Base-by-base conservation (phyloP, 78 protist genomes). In the Dictyostelium firmibasis region DNA sequence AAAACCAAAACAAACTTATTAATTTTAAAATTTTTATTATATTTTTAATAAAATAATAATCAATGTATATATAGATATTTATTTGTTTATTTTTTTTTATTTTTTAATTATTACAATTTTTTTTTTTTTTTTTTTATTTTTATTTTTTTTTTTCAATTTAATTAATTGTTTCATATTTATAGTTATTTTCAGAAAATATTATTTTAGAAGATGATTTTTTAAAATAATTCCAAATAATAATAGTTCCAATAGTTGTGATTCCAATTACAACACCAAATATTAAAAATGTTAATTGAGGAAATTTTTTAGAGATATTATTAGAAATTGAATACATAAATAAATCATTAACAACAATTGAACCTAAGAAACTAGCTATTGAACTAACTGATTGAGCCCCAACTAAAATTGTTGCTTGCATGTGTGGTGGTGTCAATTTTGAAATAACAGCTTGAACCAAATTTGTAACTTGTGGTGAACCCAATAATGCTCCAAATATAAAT, bases 391-490 rank as follows among this genome's bases (percentile, higher is more conserved):
- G 31, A 3, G 64, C 50, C 9, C 92, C 85, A 9, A 44, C 20
- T 29, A 86, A 27, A 9, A 86, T 41, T 14, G 85, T 29, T 6
- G 83, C 92, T 75, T 74, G 75, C 27, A 74, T 74, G 3, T 75
- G 47, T 14, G 83, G 38, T 35, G 92, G 83, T 7, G 83, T 47
- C 18, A 43, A n/a, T 47, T 74, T 29, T 18, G 83, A 74, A 31
- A 85, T 75, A 35, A 85, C 27, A 20, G 92, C 75, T 20, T 44
- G 84, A 20, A 85, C 77, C 23, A 75, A 27, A 50, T 72, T n/a
- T 14, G 27, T 11, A 27, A 36, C 44, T 36, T 50, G 11, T 60
- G 81, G 81, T 36, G 50, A 35, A n/a, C 92, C 92, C 8, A 77
- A 62, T 18, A 62, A 4, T 23, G 38, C 81, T 23, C 36, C 35